Percentiles rank a stretch among this genome's conserved stretches.
These are phyloP conservation scores for Haemoproteus tartakovskyi DNA, from an alignment of 169 alveolate species.

Conservation along the genomic window DNA sequence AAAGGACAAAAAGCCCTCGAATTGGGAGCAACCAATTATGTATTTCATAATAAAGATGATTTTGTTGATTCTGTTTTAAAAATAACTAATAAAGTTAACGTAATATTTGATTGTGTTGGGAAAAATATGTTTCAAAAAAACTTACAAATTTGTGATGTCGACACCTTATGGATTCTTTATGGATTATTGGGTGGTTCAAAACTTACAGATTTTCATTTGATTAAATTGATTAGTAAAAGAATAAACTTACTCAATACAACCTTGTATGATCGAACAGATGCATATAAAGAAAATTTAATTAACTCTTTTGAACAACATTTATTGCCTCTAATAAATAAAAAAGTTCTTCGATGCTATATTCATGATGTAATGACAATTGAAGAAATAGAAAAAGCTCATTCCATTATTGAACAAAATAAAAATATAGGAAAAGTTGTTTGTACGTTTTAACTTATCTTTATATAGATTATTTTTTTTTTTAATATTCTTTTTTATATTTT, in stretches of 20 bases:
- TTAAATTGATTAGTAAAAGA: slow-evolving; percentile 1
- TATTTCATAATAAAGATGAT: not conserved
- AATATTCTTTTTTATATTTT: no score
- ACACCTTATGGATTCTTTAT: slow-evolving; percentile 5
- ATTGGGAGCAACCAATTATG: slow-evolving; percentile 17
- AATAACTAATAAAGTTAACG: slow-evolving; percentile 3
- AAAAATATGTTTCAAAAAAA: slow-evolving; percentile 7
- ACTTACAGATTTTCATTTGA: not conserved
- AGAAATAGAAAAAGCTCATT: slow-evolving; percentile 1
- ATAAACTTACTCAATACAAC: slow-evolving; percentile 1
- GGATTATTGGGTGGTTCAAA: slow-evolving; percentile 2
- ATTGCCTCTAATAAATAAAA: not conserved
- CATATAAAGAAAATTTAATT: slow-evolving; percentile 1
- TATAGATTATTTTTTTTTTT: not conserved
- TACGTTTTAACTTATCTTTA: not conserved
- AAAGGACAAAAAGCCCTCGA: slow-evolving; percentile 10
- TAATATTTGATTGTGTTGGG: slow-evolving; percentile 20
- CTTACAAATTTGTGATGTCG: slow-evolving; percentile 1
- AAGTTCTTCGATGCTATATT: not conserved
- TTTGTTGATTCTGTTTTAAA: not conserved
- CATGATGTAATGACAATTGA: slow-evolving; percentile 5
- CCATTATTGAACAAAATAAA: slow-evolving; percentile 1
- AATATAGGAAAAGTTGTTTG: slow-evolving; percentile 12
- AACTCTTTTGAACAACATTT: slow-evolving; percentile 6
- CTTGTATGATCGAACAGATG: slow-evolving; percentile 7